These are phyloP conservation scores for Pisolithus microcarpus DNA, from an alignment of 768 basidiomycete genomes.

Conservation along the genomic window DNA sequence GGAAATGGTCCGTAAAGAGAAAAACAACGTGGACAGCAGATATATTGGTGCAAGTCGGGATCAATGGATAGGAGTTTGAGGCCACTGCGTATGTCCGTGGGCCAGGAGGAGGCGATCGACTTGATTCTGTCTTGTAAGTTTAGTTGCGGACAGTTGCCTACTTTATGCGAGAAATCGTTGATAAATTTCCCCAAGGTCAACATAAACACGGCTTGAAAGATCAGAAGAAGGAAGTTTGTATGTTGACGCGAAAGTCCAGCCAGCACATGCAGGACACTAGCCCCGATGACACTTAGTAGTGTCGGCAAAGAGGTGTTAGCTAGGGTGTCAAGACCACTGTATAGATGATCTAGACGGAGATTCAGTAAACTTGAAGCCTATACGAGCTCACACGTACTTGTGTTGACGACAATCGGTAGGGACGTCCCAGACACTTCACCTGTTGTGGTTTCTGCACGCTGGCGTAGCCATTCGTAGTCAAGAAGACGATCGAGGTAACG, in stretches of 20 bases:
- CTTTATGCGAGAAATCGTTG: not conserved
- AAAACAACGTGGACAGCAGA: slow-evolving; percentile 26
- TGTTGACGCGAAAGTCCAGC: not conserved
- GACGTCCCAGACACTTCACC: not conserved
- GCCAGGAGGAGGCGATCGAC: not conserved
- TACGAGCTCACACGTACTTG: not conserved
- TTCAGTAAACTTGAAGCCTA: not conserved
- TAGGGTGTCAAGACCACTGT: not conserved
- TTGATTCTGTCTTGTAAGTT: not conserved
- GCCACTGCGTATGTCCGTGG: slow-evolving; percentile 14
- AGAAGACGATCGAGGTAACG: not conserved
- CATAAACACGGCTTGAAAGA: not conserved
- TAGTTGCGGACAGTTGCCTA: not conserved
- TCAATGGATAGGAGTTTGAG: slow-evolving; percentile 12
- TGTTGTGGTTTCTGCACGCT: not conserved
- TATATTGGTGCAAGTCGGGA: slow-evolving; percentile 10
- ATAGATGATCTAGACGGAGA: not conserved
- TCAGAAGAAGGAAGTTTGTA: not conserved
- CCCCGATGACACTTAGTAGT: not conserved
- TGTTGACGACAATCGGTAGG: not conserved
- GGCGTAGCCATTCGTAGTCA: not conserved
- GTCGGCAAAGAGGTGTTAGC: not conserved
- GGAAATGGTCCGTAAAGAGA: slow-evolving; percentile 10
- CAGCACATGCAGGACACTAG: not conserved
- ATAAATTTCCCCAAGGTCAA: too few relatives aligned